Evolutionary conservation across 1,139 yeast species (phyloP).

Genomic region (Pichia sp.): DNA sequence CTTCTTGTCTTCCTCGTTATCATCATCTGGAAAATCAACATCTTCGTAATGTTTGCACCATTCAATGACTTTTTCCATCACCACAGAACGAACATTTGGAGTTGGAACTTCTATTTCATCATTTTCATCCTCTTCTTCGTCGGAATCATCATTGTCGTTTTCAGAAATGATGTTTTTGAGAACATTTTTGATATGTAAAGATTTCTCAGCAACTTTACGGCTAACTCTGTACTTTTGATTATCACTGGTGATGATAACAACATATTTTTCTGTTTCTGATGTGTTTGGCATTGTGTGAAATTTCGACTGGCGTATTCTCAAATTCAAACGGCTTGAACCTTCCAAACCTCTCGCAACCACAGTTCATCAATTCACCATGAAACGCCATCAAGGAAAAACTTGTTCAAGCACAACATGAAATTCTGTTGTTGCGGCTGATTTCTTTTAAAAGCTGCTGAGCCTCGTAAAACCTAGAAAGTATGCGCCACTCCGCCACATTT

Average conservation of each 20-base stretch:
- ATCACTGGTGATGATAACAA: constrained; percentile 57
- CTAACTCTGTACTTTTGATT: constrained; percentile 70
- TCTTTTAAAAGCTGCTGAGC: too few relatives aligned
- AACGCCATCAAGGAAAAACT: too few relatives aligned
- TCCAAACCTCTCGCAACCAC: too few relatives aligned
- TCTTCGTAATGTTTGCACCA: constrained; percentile 98
- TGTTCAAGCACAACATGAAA: too few relatives aligned
- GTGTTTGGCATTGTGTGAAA: too few relatives aligned
- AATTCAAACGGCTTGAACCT: too few relatives aligned
- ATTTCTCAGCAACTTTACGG: constrained; percentile 81
- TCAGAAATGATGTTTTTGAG: constrained; percentile 64
- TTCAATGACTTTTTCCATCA: constrained; percentile 83
- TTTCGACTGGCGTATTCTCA: not conserved
- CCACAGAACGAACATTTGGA: constrained; percentile 83
- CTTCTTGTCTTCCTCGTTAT: constrained; percentile 69
- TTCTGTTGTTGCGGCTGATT: too few relatives aligned
- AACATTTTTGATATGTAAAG: constrained; percentile 84
- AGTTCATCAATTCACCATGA: too few relatives aligned
- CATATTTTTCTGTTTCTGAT: not conserved
- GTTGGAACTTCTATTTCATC: constrained; percentile 76
- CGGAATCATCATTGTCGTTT: constrained; percentile 28
- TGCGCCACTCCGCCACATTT: too few relatives aligned
- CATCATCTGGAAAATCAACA: constrained; percentile 69
- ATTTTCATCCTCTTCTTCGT: constrained; percentile 34
- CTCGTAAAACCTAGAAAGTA: too few relatives aligned